Base-by-base conservation (phyloP, 768 basidiomycete species). In the Guyanaporus albipodus region DNA sequence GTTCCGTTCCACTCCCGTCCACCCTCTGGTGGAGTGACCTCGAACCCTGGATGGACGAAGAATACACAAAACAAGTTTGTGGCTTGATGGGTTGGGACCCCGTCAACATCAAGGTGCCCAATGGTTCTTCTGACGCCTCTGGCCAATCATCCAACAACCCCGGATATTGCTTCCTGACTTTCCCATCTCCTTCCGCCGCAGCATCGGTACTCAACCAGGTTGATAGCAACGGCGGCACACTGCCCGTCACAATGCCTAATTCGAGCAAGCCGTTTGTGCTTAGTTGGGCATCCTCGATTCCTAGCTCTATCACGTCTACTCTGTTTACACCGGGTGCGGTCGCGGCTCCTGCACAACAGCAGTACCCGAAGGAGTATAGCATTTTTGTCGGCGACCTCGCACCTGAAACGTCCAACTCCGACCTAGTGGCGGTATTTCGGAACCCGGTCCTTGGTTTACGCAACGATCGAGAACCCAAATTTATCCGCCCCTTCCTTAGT, bases 21-120 rank as follows among this genome's bases (percentile, higher is more conserved):
- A 86, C 88, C 33, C 79, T 91, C 56, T 88, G 82, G 76, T 89
- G 93, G 82, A 82, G 83, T 54, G 87, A 90, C 59, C 79, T 95
- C 44, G 92, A 95, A 67, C 82, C 85, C 55, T 95, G 92, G 92
- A 94, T 95, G 93, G 91, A 94, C 70, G 90, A 92, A 78, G 86
- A 89, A 64, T 95, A 93, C 73, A 87, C 84, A 35, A 85, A 87
- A 67, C 87, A 91, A 64, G 88, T 92, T 59, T 90, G 90, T 68
- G 70, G 67, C 36, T 71, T 91, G 61, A 89, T 92, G 87, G 81
- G 85, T 47, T 94, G 92, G 91, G 87, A 90, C 48, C 78, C 83
- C 14, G 73, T 81, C 61, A 76, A 64, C 63, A 80, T 89, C 69
- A 83, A 83, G 66, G 80, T 91, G 28, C 87, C 88, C 14, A 79